Evolutionary conservation across 768 basidiomycete genomes (phyloP), one percentile per base, ranked within the genome.

Genomic region (Paxillus ammoniavirescens): DNA sequence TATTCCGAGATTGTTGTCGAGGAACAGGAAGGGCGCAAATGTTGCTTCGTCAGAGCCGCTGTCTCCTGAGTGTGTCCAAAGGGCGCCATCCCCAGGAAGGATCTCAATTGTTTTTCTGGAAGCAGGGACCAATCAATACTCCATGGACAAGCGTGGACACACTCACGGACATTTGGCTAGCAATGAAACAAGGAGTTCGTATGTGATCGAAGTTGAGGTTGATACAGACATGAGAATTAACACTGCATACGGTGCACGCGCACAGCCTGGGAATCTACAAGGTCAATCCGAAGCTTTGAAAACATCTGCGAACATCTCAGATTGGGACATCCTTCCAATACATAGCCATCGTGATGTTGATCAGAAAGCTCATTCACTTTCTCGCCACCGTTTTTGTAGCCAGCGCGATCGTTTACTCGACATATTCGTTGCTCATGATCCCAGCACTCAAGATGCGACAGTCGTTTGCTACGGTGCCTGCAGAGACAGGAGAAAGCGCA

Each of bases 1-100:
- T 31, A 89, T 71, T 0, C 88, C 88, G 12, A 90, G 76, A 50
- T 90, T 77, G 7, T 76, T 75, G 40, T 86, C 81, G 15, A 75
- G 58, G 52, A 81, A 72, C 13, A 88, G 61, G 64, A 86, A 87
- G 2, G 86, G 84, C 42, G 71, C 68, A 9, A 60, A 42, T 3
- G 62, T 56, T 3, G 38, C 12, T 28, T 61, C 69, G 6, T 64
- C 64, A 28, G 61, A 23, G 28, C n/a, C n/a, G n/a, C 45, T 46
- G 9, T 50, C 42, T 6, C 17, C 64, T 36, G 59, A 58, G 10
- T 60, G 42, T 10, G 53, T 59, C 83, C 83, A 87, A 38, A 76
- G 73, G 17, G 75, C 63, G 2, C 77, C 62, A 48, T 77, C 75
- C 1, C 85, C 86, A 15, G 87, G 85, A 33, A 88, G 65, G 50